Percentiles rank a stretch among this genome's conserved stretches.
Conservation (phyloP, 768 basidiomycete species). For the Rubroboletus pulcherrimus region DNA sequence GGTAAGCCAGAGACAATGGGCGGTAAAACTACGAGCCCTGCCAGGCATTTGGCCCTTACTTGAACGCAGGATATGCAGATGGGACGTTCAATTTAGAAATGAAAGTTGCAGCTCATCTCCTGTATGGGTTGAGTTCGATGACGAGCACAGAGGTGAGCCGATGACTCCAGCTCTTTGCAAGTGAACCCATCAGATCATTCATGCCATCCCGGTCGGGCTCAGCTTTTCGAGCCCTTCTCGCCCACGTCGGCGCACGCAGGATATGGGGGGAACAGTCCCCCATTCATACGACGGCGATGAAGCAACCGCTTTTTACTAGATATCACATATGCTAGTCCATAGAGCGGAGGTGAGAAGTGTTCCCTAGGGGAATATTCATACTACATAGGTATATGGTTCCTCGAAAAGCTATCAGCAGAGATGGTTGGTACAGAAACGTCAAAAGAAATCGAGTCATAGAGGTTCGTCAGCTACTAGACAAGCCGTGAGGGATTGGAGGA, state of each 20-base stretch:
- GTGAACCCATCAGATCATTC: neutral
- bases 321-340: neutral
- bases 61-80: neutral
- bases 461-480: conserved; percentile 6
- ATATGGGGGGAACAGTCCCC: neutral
- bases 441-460: neutral
- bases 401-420: neutral
- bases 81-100: neutral
- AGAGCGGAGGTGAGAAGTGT: too few relatives aligned
- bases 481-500: neutral
- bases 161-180: neutral
- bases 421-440: neutral
- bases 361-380: neutral
- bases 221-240: neutral
- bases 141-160: neutral
- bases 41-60: neutral
- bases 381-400: neutral
- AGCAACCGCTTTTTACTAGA: neutral
- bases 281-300: too few relatives aligned
- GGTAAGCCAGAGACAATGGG: conserved; percentile 8
- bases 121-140: neutral
- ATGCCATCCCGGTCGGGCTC: neutral
- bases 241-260: too few relatives aligned
- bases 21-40: neutral
- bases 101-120: neutral